These are phyloP conservation scores for Ambrosia hybrid DNA, from an alignment of 140 eudicot genomes.

Conservation along the genomic window DNA sequence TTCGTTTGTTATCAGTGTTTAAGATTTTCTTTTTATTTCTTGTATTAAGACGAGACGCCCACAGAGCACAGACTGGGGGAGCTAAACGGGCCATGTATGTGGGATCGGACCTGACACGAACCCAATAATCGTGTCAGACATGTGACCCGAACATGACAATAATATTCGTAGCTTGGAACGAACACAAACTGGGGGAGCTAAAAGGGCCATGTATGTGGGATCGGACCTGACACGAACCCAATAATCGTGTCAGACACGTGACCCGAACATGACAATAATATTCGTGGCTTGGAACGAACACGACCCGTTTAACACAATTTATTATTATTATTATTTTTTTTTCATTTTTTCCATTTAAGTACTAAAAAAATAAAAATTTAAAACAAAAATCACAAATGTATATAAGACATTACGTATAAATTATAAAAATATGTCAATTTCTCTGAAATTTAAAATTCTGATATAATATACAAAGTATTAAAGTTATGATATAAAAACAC, in stretches of 20 bases:
- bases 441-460: background rate
- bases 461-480: background rate
- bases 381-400: background rate
- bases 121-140: too few relatives aligned
- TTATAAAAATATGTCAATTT: background rate
- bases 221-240: too few relatives aligned
- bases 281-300: background rate
- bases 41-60: too few relatives aligned
- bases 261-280: too few relatives aligned
- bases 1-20: background rate
- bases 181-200: background rate
- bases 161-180: background rate
- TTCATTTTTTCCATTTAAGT: too few relatives aligned
- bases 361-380: background rate
- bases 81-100: background rate
- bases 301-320: background rate
- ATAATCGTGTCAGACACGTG: too few relatives aligned
- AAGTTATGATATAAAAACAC: background rate
- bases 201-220: background rate
- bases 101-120: too few relatives aligned
- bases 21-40: slow-evolving; percentile 1
- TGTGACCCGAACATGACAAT: too few relatives aligned
- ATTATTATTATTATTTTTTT: too few relatives aligned
- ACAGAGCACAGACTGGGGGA: background rate
- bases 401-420: too few relatives aligned